Evolutionary conservation across 106 monocot genomes (phyloP).

Genomic region (Apostasia ramifera): DNA sequence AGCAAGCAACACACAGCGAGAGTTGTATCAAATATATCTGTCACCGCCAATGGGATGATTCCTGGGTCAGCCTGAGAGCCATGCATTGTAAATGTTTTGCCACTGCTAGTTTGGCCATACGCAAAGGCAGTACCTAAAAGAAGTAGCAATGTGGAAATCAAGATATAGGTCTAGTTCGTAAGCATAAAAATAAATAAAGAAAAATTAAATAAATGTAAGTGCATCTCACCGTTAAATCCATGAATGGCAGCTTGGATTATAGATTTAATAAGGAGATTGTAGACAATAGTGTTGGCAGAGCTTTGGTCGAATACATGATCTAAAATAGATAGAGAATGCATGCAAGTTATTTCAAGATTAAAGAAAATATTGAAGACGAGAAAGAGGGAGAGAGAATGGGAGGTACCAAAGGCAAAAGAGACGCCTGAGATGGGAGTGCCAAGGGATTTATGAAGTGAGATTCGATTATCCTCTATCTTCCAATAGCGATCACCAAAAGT

Average conservation of each 20-base stretch:
- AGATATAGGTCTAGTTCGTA: not conserved
- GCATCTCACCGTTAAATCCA: constrained; percentile 73
- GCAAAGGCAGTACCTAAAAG: constrained; percentile 84
- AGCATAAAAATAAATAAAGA: not conserved
- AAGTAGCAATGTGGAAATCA: not conserved
- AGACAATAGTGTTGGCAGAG: constrained; percentile 42
- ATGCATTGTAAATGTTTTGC: constrained; percentile 96
- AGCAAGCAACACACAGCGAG: constrained; percentile 31
- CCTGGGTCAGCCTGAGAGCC: constrained; percentile 71
- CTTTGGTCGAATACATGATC: constrained; percentile 82
- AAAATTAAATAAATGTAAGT: not conserved
- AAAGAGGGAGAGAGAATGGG: not conserved
- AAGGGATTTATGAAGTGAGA: constrained; percentile 56
- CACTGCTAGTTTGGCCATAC: constrained; percentile 98
- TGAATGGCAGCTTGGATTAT: constrained; percentile 69
- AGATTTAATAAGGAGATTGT: constrained; percentile 51
- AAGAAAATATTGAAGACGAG: not conserved
- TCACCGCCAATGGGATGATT: constrained; percentile 72
- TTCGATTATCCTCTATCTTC: constrained; percentile 66
- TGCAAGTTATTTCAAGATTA: not conserved
- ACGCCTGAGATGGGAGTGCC: constrained; percentile 51
- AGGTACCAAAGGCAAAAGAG: constrained; percentile 72
- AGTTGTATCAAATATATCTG: constrained; percentile 50
- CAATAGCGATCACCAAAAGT: constrained; percentile 36
- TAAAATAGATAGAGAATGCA: constrained; percentile 9